Evolutionary conservation across 73 alveolate species (phyloP).

Genomic region (Breviolum minutum): DNA sequence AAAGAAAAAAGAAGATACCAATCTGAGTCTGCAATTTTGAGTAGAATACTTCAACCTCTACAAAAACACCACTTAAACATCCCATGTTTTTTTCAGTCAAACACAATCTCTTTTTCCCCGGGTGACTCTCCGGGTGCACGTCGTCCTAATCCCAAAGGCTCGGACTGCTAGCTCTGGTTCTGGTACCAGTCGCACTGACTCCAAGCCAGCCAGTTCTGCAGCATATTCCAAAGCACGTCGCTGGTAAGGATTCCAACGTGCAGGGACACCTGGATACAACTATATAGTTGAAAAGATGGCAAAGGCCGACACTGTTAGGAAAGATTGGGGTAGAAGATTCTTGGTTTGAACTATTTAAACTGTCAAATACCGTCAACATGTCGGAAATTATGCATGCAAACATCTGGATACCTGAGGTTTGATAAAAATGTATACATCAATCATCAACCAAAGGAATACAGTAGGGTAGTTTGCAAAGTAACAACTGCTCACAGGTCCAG

Average conservation of each 20-base stretch:
- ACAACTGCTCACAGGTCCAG: too few species aligned
- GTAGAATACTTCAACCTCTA: background rate
- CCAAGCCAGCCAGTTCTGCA: slow-evolving; percentile 49
- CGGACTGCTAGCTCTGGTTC: slow-evolving; percentile 62
- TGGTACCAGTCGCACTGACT: slow-evolving; percentile 55
- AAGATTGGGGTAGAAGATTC: background rate
- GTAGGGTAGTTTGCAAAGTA: too few species aligned
- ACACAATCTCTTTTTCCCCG: background rate
- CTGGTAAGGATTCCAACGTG: slow-evolving; percentile 28
- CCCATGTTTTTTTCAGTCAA: background rate
- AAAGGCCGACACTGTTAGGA: background rate
- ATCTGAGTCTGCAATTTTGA: too few species aligned
- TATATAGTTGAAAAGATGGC: background rate
- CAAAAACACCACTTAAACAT: background rate
- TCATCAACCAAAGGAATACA: too few species aligned
- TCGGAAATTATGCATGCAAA: too few species aligned
- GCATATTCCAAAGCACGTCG: slow-evolving; percentile 27
- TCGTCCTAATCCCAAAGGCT: slow-evolving; percentile 58
- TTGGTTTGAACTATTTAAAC: too few species aligned
- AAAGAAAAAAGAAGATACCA: too few species aligned
- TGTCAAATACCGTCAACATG: too few species aligned
- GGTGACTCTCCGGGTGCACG: background rate
- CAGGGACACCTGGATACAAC: slow-evolving; percentile 13
- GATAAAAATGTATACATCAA: too few species aligned
- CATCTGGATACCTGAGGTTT: too few species aligned